A percentile compares a stretch with the other conserved stretches of the same genome.
Evolutionary conservation across 1,284 basidiomycete species (phyloP).

Genomic region (Ustilago loliicola): DNA sequence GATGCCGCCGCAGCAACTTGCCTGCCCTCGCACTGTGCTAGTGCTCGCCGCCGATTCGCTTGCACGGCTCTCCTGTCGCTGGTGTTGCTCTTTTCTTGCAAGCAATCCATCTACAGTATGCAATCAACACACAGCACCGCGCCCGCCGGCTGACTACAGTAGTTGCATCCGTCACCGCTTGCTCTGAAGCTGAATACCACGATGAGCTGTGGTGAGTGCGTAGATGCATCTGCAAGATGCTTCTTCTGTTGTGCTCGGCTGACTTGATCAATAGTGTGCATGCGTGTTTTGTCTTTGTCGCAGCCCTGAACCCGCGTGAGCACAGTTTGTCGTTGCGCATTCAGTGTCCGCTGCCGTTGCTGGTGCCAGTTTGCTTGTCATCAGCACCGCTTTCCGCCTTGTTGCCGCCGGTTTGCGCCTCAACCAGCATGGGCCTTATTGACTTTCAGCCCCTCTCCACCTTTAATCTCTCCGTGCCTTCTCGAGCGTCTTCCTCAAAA

Average conservation of each 20-base stretch:
- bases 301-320: background rate
- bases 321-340: background rate
- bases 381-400: constrained; percentile 3
- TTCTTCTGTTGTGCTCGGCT: constrained; percentile 2
- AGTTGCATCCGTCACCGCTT: background rate
- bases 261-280: background rate
- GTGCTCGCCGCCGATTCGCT: constrained; percentile 7
- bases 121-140: background rate
- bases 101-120: too few species aligned
- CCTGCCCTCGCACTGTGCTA: too few species aligned
- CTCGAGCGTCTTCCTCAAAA: constrained; percentile 10
- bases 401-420: constrained; percentile 6
- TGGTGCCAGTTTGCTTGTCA: background rate
- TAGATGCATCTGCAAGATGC: background rate
- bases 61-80: background rate
- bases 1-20: background rate
- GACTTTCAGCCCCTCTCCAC: background rate
- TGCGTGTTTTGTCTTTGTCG: background rate
- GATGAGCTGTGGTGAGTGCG: background rate
- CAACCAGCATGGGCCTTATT: background rate
- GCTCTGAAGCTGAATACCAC: background rate
- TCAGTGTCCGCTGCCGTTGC: background rate
- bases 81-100: background rate
- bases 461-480: background rate
- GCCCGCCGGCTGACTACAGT: background rate